Base-by-base conservation (phyloP, 1,284 basidiomycete species). In the Rhodotorula sp. region DNA sequence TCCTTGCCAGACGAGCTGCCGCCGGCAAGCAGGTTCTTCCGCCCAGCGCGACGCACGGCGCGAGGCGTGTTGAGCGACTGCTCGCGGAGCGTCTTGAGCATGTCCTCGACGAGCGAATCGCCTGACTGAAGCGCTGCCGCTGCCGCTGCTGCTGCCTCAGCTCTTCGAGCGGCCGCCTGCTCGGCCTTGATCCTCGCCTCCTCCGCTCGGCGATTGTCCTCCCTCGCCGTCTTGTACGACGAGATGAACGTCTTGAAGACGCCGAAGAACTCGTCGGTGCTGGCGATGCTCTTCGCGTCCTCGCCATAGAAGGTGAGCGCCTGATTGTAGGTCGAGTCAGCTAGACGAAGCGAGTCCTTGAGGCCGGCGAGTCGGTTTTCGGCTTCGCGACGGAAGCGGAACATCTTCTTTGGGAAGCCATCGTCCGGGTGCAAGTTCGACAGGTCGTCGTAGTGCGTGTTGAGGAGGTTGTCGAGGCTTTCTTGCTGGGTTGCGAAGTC, bases 161-260 rank as follows among this genome's bases (percentile, higher is more conserved):
- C 73, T 37, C 73, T 74, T 44, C 73, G 73, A 18, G 66, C 70
- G 71, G 65, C 69, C 11, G 61, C 51, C 26, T 71, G 57, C 4
- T 53, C 67, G 0, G 71, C 67, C 50, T 67, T 69, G 11, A 51
- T 63, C 13, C 46, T 56, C 10, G 66, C 62, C 22, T 73, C 73
- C 0, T 65, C 73, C 7, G 62, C 31, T 0, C 62, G 62, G 11
- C 62, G 56, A 20, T 75, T 75, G 62, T 73, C 71, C 24, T 69
- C 67, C 15, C 64, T 59, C 18, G 71, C 73, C 22, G 60, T 60
- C 53, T 86, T 89, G 81, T 94, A 96, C 2, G 92, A 94, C 0
- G 89, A 93, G 31, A 93, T 86, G 77, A 96, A 96, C 2, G 91
- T 94, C 81, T 94, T 92, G 86, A 96, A 95, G 76, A 94, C 88